A percentile compares a stretch with the other conserved stretches of the same genome.
phyloP scores from a whole-genome alignment of 352 stramenopile species.

The Saprolegnia diclina region DNA sequence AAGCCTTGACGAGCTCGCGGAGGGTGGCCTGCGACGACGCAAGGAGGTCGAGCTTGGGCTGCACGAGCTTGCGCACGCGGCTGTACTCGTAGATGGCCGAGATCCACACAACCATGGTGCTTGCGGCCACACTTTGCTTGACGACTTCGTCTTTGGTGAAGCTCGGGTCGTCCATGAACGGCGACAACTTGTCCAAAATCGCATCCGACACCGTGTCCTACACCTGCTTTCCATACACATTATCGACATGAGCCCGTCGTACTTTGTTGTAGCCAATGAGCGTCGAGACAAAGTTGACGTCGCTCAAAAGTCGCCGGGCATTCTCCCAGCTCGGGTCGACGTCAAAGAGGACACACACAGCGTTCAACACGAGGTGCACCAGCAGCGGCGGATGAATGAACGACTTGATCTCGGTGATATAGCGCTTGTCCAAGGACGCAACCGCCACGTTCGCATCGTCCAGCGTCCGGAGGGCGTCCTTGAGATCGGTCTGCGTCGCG shows the following conservation, averaged over 20 bases:
- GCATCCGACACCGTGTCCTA: conserved; percentile 43
- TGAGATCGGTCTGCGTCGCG: conserved; percentile 47
- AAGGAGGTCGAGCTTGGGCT: conserved; percentile 61
- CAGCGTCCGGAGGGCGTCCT: conserved; percentile 51
- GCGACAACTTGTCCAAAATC: conserved; percentile 40
- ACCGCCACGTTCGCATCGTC: conserved; percentile 62
- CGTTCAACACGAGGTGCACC: conserved; percentile 64
- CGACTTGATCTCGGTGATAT: conserved; percentile 81
- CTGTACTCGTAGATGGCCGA: conserved; percentile 63
- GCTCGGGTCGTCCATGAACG: conserved; percentile 46
- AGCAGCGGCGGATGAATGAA: conserved; percentile 65
- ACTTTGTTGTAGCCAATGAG: conserved; percentile 65
- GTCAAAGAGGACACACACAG: conserved; percentile 65
- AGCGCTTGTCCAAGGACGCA: conserved; percentile 56
- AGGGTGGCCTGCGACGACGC: conserved; percentile 50
- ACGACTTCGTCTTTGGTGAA: conserved; percentile 68
- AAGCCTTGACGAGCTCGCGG: conserved; percentile 54
- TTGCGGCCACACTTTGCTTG: conserved; percentile 66
- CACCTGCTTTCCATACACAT: not conserved
- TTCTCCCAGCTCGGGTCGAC: conserved; percentile 71
- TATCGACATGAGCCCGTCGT: not conserved
- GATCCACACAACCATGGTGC: conserved; percentile 74
- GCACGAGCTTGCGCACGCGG: conserved; percentile 38
- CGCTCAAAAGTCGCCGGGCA: conserved; percentile 48
- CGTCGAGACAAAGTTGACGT: conserved; percentile 62